These are phyloP conservation scores for Blastobotrys parvus DNA, from an alignment of 805 yeast species.

Conservation along the genomic window DNA sequence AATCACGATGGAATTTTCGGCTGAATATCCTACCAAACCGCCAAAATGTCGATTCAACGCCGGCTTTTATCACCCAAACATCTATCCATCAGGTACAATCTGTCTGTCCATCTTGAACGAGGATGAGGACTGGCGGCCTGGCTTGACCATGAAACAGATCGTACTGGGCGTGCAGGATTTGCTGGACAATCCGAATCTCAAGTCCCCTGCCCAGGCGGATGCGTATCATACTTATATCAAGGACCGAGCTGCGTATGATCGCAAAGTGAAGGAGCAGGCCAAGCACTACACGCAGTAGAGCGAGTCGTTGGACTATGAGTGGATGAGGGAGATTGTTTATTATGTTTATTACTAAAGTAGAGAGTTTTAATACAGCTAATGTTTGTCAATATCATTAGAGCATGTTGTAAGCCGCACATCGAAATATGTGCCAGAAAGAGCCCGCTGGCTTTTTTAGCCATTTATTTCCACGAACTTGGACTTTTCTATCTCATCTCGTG, in stretches of 20 bases:
- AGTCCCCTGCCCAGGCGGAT: conserved; percentile 95
- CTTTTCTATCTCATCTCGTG: not conserved
- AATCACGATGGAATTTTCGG: conserved; percentile 66
- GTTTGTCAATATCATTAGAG: too few species aligned
- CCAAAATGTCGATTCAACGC: conserved; percentile 88
- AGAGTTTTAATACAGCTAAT: too few species aligned
- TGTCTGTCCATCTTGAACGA: conserved; percentile 91
- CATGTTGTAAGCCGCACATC: too few species aligned
- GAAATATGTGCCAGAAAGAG: too few species aligned
- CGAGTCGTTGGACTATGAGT: too few species aligned
- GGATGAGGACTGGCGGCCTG: conserved; percentile 97
- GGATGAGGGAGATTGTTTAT: too few species aligned
- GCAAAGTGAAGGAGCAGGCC: conserved; percentile 75
- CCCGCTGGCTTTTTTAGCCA: too few species aligned
- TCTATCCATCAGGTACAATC: conserved; percentile 94
- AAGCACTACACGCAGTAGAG: conserved; percentile 43
- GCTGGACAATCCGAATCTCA: conserved; percentile 82
- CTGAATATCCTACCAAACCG: conserved; percentile 93
- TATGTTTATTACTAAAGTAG: too few species aligned
- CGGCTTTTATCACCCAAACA: conserved; percentile 93
- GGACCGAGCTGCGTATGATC: conserved; percentile 61
- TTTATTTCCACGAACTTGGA: too few species aligned
- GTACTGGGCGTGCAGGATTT: conserved; percentile 89
- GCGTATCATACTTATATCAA: conserved; percentile 63
- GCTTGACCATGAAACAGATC: conserved; percentile 83